Base-by-base conservation (phyloP, 2,329 filamentous ascomycete genomes). In the Neofusicoccum cordaticola region DNA sequence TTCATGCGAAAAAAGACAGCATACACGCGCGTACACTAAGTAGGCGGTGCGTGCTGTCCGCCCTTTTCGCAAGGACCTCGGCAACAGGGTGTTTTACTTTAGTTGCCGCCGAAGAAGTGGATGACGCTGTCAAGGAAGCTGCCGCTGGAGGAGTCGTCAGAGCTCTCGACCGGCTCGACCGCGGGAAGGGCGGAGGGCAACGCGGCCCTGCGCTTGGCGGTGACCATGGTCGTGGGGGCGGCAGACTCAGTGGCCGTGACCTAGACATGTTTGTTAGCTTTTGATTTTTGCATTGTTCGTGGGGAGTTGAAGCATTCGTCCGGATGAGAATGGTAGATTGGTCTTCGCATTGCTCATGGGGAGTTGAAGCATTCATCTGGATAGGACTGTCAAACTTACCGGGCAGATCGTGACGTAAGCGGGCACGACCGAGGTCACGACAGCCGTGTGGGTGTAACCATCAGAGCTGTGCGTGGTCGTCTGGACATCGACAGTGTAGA, bases 371-470 rank as follows among this genome's bases (percentile, higher is more conserved):
- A 8, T 35, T 34, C 13, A 37, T 12, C 12, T 22, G n/a, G 31
- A n/a, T 17, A 2, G 17, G 17, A 5, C 13, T 47, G 22, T 22
- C 22, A 17, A n/a, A 39, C 19, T 62, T 42, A 62, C 57, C 35
- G 58, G 58, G 58, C 58, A 62, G 19, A 62, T 51, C 9, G 58
- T 62, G 6, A 51, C 47, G 45, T 62, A 62, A 19, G 58, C 58
- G 19, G 58, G 58, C 7, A 62, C 45, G 3, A 62, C 58, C 15
- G 45, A 50, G 44, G 58, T 62, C 4, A 62, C 42, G 13, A 51
- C 27, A 17, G 31, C 31, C 4, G 58, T 62, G 3, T 45, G 51
- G 15, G 45, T 51, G 15, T n/a, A 45, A 35, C 19, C 27, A 22
- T 27, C 58, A 7, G 31, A 9, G 19, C 34, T 41, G 56, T 37